Evolutionary conservation across 257 asterid species (phyloP).

Genomic region (Nicotiana paniculata): DNA sequence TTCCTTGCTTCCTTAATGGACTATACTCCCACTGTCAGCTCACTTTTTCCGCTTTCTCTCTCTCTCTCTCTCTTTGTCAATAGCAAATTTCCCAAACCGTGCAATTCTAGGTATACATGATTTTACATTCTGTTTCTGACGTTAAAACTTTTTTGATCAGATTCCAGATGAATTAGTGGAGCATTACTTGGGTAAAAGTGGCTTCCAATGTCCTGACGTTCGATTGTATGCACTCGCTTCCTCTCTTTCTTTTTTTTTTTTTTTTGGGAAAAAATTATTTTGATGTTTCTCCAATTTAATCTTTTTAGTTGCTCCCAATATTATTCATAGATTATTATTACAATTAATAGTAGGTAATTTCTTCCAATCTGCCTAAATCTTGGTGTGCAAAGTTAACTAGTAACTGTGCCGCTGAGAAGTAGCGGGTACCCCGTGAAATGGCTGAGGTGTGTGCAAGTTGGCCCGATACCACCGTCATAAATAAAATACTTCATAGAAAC

Average conservation of each 20-base stretch:
- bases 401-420: neutral
- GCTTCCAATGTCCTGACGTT: constrained; percentile 94
- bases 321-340: neutral
- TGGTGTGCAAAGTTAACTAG: neutral
- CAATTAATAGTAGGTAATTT: too few species aligned
- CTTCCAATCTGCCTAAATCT: neutral
- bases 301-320: neutral
- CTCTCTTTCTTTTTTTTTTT: neutral
- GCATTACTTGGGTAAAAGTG: constrained; percentile 90
- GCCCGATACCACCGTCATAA: neutral
- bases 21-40: constrained; percentile 74
- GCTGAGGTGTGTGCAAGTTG: neutral
- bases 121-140: neutral
- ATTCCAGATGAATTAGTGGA: constrained; percentile 98
- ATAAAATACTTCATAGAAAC: neutral
- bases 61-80: too few species aligned
- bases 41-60: neutral
- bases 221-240: constrained; percentile 72
- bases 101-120: neutral
- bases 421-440: too few species aligned
- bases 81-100: neutral
- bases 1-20: constrained; percentile 93
- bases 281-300: neutral
- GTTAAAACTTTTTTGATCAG: constrained; percentile 23
- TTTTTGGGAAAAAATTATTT: too few species aligned